phyloP scores from a whole-genome alignment of 176 grass and related monocot species.

The Chloris gayana region DNA sequence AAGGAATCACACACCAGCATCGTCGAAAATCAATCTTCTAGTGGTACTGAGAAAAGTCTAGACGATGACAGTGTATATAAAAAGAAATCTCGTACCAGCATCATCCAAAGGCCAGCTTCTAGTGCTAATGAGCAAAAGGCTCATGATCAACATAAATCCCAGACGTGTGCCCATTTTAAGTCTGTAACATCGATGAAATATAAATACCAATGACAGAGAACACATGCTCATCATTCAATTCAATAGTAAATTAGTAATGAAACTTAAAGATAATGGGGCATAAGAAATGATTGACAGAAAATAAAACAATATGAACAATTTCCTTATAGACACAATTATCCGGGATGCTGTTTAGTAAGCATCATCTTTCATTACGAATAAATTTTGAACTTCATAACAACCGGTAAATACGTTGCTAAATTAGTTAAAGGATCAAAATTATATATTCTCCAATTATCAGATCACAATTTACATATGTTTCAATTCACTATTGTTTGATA shows the following conservation, averaged over 20 bases:
- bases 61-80: no score
- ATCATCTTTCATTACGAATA: background rate
- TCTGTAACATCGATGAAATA: conserved; percentile 11
- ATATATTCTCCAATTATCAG: background rate
- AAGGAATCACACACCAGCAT: no score
- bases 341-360: background rate
- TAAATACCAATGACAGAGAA: background rate
- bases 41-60: no score
- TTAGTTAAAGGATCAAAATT: no score
- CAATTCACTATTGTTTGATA: background rate
- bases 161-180: conserved; percentile 44
- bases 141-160: conserved; percentile 33
- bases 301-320: no score
- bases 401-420: no score
- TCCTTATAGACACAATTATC: background rate
- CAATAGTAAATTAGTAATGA: background rate
- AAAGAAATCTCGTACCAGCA: conserved; percentile 42
- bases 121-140: background rate
- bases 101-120: conserved; percentile 37
- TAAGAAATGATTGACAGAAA: no score
- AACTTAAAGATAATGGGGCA: background rate
- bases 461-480: background rate
- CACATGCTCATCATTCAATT: background rate
- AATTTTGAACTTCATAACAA: background rate
- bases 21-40: no score